Evolutionary conservation across 2,329 filamentous ascomycete species (phyloP), one percentile per base, ranked within the genome.

Genomic region (Dactylellina drechsleri): DNA sequence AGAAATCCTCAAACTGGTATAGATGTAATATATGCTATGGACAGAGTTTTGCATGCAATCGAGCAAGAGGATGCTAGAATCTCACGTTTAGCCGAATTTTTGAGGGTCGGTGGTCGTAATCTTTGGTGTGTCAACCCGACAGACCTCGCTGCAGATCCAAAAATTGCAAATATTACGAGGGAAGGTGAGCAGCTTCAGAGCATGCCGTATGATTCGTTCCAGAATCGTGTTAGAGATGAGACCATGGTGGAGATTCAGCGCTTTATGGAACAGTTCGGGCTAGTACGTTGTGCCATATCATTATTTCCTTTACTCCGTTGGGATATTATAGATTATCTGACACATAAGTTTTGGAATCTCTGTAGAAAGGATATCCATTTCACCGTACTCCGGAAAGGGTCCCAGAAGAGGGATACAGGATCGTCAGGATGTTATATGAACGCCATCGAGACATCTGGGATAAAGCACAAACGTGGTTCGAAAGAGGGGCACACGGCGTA

Each of bases 1-100:
- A 20, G 70, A 36, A 74, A 67, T 28, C 70, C 70, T 1, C 70
- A 74, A 0, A 74, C 62, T 6, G 70, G 70, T 13, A 16, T 67
- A 40, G 70, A 74, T n/a, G 45, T 74, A 15, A 62, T 74, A 10
- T 41, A 67, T 26, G 70, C 70, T 0, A 74, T 74, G 57, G 52
- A 26, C 18, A 26, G 62, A 2, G 16, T 67, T 1, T n/a, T 74
- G 13, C 7, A 10, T 5, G 56, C 67, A 31, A 67, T 74, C 5
- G 70, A 74, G 26, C 3, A 16, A n/a, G 70, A 74, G 10, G 70
- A 74, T 18, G 70, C 64, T 7, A 28, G 26, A 4, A 8, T 36
- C 6, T 36, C 31, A 36, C 31, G 10, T 40, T 16, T 41, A 18
- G 12, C 28, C 41, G 41, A 50, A 36, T 36, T 36, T 70, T 57